Base-by-base conservation (phyloP, 2,329 filamentous ascomycete species). In the Davidsoniella neocaledoniae region DNA sequence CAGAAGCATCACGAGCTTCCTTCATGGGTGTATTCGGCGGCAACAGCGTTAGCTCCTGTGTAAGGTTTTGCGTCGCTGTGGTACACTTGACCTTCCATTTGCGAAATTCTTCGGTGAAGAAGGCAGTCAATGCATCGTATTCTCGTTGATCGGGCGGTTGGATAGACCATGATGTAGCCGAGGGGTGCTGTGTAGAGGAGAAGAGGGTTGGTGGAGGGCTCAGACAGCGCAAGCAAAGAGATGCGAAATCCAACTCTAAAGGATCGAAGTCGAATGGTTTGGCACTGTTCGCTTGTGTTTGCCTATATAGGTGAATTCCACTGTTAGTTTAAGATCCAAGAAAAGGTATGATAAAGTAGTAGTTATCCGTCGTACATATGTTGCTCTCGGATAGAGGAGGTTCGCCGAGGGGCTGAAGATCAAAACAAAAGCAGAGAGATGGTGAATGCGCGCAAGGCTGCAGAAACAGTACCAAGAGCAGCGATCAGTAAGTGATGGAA, bases 171-270 rank as follows among this genome's bases (percentile, higher is more conserved):
- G 86, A 91, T 2, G 80, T 77, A 17, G 77, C 71, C 0, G 82
- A 86, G 1, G 86, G 71, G 58, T 93, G 82, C 26, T 87, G 86
- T 5, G 81, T 85, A 0, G 81, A 76, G 8, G 85, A 83, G 66
- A 88, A 90, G 5, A 95, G 70, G 0, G 86, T 91, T 3, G 85
- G 80, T 2, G 88, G 86, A 8, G 84, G 73, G 36, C 83, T 77
- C 1, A 96, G 76, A 56, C 90, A 81, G 55, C 83, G 84, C 9
- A 95, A 74, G 36, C 82, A 86, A 39, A 96, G 73, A 5, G 83
- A 80, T 5, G 88, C 86, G 58, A 94, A 95, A 53, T 86, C 86
- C 61, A 94, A 77, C 4, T 83, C 73, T 54, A 88, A 76, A 33
- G 90, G 83, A 56, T 95, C 85, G 65, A 94, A 93, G 56, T 90